These are phyloP conservation scores for Verticillium alfalfae DNA, from an alignment of 2,329 filamentous ascomycete species.

Conservation along the genomic window DNA sequence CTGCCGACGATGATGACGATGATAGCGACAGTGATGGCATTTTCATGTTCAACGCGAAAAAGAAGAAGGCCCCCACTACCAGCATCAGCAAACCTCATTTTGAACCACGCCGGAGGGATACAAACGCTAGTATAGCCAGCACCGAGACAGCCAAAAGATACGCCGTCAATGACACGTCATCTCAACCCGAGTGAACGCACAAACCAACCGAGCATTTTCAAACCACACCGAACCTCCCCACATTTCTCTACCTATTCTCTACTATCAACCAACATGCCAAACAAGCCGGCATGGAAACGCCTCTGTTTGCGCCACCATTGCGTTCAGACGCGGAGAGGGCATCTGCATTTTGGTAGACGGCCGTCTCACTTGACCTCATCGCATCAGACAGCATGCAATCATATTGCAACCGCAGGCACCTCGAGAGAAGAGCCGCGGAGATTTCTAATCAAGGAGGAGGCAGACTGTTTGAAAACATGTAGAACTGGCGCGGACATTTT, in stretches of 20 bases:
- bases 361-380: neutral
- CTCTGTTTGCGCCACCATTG: neutral
- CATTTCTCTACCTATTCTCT: neutral
- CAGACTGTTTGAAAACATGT: neutral
- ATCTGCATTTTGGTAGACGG: neutral
- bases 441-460: neutral
- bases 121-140: constrained; percentile 55
- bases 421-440: neutral
- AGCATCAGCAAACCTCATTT: constrained; percentile 22
- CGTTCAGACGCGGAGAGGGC: neutral
- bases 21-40: constrained; percentile 52
- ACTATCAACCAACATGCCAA: neutral
- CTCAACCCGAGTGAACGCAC: neutral
- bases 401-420: neutral
- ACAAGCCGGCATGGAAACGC: neutral
- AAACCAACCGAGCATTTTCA: neutral
- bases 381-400: neutral
- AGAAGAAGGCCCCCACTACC: constrained; percentile 4
- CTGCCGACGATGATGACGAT: constrained; percentile 30
- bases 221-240: neutral
- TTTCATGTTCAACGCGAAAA: constrained; percentile 42
- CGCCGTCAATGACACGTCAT: neutral
- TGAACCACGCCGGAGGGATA: constrained; percentile 46
- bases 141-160: constrained; percentile 59
- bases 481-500: neutral